Percentiles rank a stretch among this genome's conserved stretches.
Conservation (phyloP, 768 basidiomycete genomes). For the Coprinopsis strossmayeri region DNA sequence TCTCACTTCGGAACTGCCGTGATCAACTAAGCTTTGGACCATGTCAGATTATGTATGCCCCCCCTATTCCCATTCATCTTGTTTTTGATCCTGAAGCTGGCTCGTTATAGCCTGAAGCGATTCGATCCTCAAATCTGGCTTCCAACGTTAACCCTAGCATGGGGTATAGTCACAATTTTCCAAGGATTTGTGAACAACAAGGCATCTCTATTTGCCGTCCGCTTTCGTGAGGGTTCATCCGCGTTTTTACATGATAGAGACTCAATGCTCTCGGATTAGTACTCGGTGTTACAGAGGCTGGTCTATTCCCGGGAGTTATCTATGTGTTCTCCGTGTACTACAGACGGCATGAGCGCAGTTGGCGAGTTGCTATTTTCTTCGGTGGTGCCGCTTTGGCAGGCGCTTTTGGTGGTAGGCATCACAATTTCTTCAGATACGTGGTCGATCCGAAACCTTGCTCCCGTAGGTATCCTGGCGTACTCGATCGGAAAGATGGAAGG, state of each 20-base stretch:
- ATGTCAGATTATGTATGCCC: slow-evolving; percentile 34
- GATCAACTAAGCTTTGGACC: neutral
- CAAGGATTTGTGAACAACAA: slow-evolving; percentile 52
- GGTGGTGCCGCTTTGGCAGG: slow-evolving; percentile 57
- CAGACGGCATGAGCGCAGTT: slow-evolving; percentile 50
- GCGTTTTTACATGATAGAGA: neutral
- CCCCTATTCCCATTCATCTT: neutral
- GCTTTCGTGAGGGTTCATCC: slow-evolving; percentile 35
- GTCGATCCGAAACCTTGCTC: neutral
- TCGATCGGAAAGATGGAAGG: slow-evolving; percentile 56
- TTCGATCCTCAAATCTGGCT: slow-evolving; percentile 58
- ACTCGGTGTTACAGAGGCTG: slow-evolving; percentile 54
- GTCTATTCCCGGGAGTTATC: slow-evolving; percentile 51
- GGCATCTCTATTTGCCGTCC: slow-evolving; percentile 47
- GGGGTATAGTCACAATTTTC: slow-evolving; percentile 49
- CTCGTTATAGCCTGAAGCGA: slow-evolving; percentile 40
- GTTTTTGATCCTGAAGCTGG: neutral
- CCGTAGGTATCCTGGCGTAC: slow-evolving; percentile 49
- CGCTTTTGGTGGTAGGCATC: slow-evolving; percentile 49
- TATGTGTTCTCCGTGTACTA: slow-evolving; percentile 59
- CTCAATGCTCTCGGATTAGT: slow-evolving; percentile 24
- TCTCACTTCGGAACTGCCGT: neutral
- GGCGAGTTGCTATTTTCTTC: slow-evolving; percentile 58
- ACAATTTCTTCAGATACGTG: neutral
- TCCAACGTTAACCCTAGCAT: slow-evolving; percentile 48